Evolutionary conservation across 2,329 filamentous ascomycete genomes (phyloP).

Genomic region (Aspergillus neoniger): DNA sequence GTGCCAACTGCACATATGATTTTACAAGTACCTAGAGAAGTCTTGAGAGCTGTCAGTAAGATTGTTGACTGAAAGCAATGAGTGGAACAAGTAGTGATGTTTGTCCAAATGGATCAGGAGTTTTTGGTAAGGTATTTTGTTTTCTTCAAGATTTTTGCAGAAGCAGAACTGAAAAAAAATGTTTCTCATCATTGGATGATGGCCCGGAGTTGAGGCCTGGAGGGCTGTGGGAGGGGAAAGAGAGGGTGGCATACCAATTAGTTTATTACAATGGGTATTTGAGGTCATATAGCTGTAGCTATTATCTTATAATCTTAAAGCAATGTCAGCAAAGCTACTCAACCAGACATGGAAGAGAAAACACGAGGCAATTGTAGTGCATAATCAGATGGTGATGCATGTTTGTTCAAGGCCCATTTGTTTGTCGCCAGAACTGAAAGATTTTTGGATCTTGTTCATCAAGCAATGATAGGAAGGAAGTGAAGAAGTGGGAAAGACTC

Average conservation of each 20-base stretch:
- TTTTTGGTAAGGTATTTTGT: slow-evolving; percentile 60
- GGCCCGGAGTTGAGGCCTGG: neutral
- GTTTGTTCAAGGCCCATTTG: slow-evolving; percentile 59
- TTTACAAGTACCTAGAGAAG: slow-evolving; percentile 7
- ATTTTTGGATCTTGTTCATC: slow-evolving; percentile 55
- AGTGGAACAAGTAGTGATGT: slow-evolving; percentile 15
- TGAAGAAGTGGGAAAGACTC: slow-evolving; percentile 22
- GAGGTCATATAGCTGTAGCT: neutral
- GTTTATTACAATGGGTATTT: neutral
- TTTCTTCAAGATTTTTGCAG: slow-evolving; percentile 62
- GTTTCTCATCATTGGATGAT: slow-evolving; percentile 50
- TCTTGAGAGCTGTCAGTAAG: slow-evolving; percentile 21
- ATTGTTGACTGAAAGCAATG: slow-evolving; percentile 5
- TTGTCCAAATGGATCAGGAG: slow-evolving; percentile 45
- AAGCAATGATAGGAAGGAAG: slow-evolving; percentile 32
- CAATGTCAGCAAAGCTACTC: slow-evolving; percentile 16
- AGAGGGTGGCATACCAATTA: slow-evolving; percentile 5
- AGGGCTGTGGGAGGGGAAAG: neutral
- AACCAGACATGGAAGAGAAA: neutral
- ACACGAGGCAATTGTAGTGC: slow-evolving; percentile 9
- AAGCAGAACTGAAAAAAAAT: slow-evolving; percentile 64
- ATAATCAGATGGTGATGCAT: slow-evolving; percentile 63
- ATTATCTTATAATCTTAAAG: neutral
- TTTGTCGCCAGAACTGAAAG: slow-evolving; percentile 53
- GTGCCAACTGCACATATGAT: neutral